Evolutionary conservation across 2,329 filamentous ascomycete species (phyloP), one percentile per base, ranked within the genome.

Genomic region (Fusarium pilosicola): DNA sequence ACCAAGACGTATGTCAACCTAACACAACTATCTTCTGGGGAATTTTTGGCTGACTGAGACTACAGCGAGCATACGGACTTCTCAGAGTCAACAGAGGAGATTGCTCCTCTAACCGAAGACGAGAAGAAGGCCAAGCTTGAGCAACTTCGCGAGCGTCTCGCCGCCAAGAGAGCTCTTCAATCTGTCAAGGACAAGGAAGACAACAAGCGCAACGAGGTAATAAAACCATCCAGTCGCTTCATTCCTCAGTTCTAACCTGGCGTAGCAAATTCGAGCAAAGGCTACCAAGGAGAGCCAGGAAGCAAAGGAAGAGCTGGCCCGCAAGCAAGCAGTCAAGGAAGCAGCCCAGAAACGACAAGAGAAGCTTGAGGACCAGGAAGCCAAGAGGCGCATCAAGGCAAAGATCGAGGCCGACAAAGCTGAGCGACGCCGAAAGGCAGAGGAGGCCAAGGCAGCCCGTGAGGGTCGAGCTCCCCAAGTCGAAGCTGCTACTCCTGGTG

Each of bases 331-430:
- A 80, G 90, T 98, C 80, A 97, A 98, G 83, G 94, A 97, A 77
- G 95, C 94, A 0, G 92, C 92, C 59, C 90, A 91, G 78, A 98
- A 98, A 86, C 91, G 92, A 62, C 90, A 92, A 78, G 96, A 99
- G 85, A 98, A 98, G 86, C 85, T 89, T 46, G 94, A 93, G 22
- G 96, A 98, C 60, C 82, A 92, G 14, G 94, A 94, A 48, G 96
- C 94, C 17, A 96, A 96, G 86, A 94, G 92, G 83, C 90, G 93
- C 41, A 96, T 98, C 81, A 92, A 95, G 84, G 95, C 94, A 64
- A 95, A 95, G 87, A 97, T 99, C 74, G 95, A 96, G 76, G 95
- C 93, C 20, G 95, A 98, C 85, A 98, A 97, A 86, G 93, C 94
- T 76, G 95, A 96, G 78, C 91, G 96, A 61, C 91, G 93, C 73